A percentile compares a stretch with the other conserved stretches of the same genome.
phyloP scores from a whole-genome alignment of 257 asterid genomes.

The Solanum stenotomum region DNA sequence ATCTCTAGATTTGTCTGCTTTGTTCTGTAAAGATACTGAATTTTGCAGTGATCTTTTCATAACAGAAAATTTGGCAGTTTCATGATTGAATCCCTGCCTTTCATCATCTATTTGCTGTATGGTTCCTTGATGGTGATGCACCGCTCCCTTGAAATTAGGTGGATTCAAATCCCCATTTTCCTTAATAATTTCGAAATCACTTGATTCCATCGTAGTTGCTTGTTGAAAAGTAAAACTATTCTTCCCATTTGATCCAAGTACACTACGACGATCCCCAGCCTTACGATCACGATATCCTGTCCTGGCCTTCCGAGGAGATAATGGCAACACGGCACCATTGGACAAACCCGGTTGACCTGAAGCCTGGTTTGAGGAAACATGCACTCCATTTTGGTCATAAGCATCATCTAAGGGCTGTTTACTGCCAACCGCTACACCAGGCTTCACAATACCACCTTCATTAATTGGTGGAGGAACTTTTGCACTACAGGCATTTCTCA shows the following conservation, averaged over 20 bases:
- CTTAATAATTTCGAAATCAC: constrained; percentile 19
- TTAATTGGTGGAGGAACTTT: constrained; percentile 47
- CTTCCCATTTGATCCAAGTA: constrained; percentile 52
- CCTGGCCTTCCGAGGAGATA: constrained; percentile 63
- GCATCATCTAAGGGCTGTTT: constrained; percentile 41
- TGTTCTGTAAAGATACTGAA: constrained; percentile 35
- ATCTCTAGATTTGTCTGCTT: constrained; percentile 24
- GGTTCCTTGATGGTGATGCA: constrained; percentile 24
- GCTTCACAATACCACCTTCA: constrained; percentile 29
- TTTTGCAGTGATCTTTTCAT: constrained; percentile 25
- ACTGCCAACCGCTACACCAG: constrained; percentile 17
- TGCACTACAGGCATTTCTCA: constrained; percentile 58
- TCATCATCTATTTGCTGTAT: constrained; percentile 5
- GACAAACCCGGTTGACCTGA: constrained; percentile 42
- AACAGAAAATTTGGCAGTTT: constrained; percentile 22
- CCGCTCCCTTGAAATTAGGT: constrained; percentile 23
- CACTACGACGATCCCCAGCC: constrained; percentile 50
- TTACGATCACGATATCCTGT: constrained; percentile 55
- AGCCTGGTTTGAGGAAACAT: constrained; percentile 30
- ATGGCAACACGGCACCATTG: constrained; percentile 56
- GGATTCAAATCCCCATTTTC: constrained; percentile 48
- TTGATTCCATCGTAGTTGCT: constrained; percentile 18
- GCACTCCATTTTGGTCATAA: constrained; percentile 50
- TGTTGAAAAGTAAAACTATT: constrained; percentile 25
- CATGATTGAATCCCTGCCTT: constrained; percentile 9